These are phyloP conservation scores for Boletus tomentosulus DNA, from an alignment of 768 basidiomycete species.

Conservation along the genomic window DNA sequence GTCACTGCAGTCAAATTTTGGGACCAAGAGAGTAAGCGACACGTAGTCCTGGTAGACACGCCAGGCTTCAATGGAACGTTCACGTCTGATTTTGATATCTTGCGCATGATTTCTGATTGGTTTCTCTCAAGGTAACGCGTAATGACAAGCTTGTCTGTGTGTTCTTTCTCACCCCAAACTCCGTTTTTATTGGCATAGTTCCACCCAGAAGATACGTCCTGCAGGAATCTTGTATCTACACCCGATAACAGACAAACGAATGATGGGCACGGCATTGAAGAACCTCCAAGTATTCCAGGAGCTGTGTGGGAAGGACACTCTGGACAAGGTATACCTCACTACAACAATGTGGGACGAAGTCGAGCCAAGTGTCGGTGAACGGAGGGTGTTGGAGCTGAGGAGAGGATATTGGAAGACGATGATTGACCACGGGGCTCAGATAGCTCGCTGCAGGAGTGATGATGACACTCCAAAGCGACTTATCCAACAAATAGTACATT, in stretches of 20 bases:
- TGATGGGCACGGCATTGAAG: constrained; percentile 30
- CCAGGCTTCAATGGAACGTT: constrained; percentile 22
- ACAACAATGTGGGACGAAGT: constrained; percentile 21
- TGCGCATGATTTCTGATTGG: constrained; percentile 4
- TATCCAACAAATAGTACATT: no score
- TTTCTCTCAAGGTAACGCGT: neutral
- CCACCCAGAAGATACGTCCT: constrained; percentile 13
- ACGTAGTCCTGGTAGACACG: constrained; percentile 23
- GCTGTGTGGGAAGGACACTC: constrained; percentile 26
- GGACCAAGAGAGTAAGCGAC: neutral
- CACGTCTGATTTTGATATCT: constrained; percentile 11
- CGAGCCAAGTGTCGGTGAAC: constrained; percentile 16
- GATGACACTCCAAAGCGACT: no score
- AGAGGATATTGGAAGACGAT: no score
- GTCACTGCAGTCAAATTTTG: constrained; percentile 4
- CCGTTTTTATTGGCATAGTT: constrained; percentile 1
- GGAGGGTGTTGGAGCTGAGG: neutral
- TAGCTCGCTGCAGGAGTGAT: no score
- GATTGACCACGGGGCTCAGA: no score
- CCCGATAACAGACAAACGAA: constrained; percentile 36
- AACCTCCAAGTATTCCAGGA: constrained; percentile 33
- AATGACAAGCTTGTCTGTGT: neutral
- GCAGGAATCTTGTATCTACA: constrained; percentile 39
- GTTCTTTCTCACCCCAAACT: neutral
- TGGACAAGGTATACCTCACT: constrained; percentile 27